Evolutionary conservation across 2,329 filamentous ascomycete species (phyloP).

Genomic region (Phaeoacremonium minimum): DNA sequence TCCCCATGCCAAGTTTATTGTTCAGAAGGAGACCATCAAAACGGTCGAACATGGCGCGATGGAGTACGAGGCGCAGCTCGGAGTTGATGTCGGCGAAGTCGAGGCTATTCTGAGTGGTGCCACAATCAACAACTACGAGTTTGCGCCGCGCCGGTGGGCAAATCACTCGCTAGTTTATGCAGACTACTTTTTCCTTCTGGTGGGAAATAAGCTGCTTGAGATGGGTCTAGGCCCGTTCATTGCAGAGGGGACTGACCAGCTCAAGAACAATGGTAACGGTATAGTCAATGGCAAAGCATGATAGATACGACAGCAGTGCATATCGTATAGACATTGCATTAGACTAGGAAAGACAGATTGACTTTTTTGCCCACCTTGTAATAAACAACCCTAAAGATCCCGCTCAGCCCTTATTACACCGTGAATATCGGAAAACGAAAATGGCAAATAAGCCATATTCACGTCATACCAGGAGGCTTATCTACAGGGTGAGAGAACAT

Average conservation of each 20-base stretch:
- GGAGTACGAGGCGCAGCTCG: constrained; percentile 7
- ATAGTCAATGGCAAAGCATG: not conserved
- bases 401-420: too few relatives aligned
- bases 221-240: constrained; percentile 13
- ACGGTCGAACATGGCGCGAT: constrained; percentile 17
- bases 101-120: constrained; percentile 41
- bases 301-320: not conserved
- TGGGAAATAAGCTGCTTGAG: constrained; percentile 37
- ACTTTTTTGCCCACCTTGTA: too few relatives aligned
- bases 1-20: constrained; percentile 11
- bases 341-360: too few relatives aligned
- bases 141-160: constrained; percentile 36
- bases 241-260: not conserved
- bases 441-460: too few relatives aligned
- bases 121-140: constrained; percentile 41
- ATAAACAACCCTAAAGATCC: too few relatives aligned
- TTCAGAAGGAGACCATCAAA: constrained; percentile 6
- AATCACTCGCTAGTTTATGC: constrained; percentile 45
- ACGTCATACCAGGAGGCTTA: constrained; percentile 2
- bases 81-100: constrained; percentile 19
- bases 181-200: constrained; percentile 41
- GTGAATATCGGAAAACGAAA: too few relatives aligned
- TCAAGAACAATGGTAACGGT: not conserved
- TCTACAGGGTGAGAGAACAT: constrained; percentile 14
- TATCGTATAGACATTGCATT: not conserved